phyloP scores from a whole-genome alignment of 2,329 filamentous ascomycete genomes.

The Microsporum ferrugineum region DNA sequence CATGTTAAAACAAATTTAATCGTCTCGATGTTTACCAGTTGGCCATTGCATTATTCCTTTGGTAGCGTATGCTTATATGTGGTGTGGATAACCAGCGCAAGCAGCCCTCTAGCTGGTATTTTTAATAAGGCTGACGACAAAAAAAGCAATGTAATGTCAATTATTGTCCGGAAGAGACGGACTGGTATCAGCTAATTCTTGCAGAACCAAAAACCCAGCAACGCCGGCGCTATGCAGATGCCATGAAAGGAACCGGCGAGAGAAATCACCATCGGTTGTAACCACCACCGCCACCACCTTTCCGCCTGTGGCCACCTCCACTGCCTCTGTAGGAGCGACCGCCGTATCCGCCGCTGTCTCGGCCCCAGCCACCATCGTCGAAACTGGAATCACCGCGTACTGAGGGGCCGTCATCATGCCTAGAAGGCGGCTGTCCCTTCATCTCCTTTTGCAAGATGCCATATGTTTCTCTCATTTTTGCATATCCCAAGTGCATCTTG shows the following conservation, averaged over 20 bases:
- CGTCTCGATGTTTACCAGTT: too few species aligned
- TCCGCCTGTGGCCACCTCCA: slow-evolving; percentile 33
- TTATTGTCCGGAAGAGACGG: neutral
- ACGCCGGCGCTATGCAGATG: slow-evolving; percentile 35
- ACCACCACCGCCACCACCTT: slow-evolving; percentile 20
- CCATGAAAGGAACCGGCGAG: slow-evolving; percentile 10
- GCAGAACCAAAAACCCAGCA: slow-evolving; percentile 11
- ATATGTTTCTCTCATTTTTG: slow-evolving; percentile 91
- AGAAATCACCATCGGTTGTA: slow-evolving; percentile 23
- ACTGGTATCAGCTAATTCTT: neutral
- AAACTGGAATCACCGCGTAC: slow-evolving; percentile 39
- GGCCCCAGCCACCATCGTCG: slow-evolving; percentile 42
- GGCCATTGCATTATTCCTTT: too few species aligned
- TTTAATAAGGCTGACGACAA: too few species aligned
- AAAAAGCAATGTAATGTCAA: neutral
- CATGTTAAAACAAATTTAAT: too few species aligned
- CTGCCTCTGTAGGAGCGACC: slow-evolving; percentile 23
- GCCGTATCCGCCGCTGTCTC: slow-evolving; percentile 38
- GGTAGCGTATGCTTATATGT: too few species aligned
- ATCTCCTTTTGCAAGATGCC: slow-evolving; percentile 80
- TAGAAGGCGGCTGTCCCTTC: slow-evolving; percentile 54
- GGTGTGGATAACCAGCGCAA: too few species aligned
- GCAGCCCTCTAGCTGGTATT: too few species aligned
- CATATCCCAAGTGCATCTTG: slow-evolving; percentile 98
- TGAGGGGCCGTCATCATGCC: slow-evolving; percentile 39